phyloP scores from a whole-genome alignment of 176 grass and related monocot genomes.

The Oryza rufipogon region DNA sequence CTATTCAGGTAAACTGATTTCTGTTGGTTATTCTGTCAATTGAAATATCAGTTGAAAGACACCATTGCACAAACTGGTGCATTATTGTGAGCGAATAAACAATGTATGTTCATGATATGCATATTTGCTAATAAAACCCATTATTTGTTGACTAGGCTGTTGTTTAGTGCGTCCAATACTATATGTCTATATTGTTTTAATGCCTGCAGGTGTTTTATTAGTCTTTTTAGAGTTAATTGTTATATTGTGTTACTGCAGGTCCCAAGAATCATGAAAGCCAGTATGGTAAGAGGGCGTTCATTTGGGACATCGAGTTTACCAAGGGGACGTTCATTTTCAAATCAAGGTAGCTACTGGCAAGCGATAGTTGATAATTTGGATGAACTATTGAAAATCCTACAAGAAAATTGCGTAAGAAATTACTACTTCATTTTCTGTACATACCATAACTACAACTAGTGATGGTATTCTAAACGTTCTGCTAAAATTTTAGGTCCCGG shows the following conservation, averaged over 20 bases:
- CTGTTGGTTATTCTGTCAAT: slow-evolving; percentile 9
- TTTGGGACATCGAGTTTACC: slow-evolving; percentile 67
- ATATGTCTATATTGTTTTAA: slow-evolving; percentile 1
- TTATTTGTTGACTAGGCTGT: slow-evolving; percentile 28
- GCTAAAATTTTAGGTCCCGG: slow-evolving; percentile 69
- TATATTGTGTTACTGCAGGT: slow-evolving; percentile 59
- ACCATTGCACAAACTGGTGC: background rate
- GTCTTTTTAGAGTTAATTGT: slow-evolving; percentile 18
- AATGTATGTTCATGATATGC: slow-evolving; percentile 19
- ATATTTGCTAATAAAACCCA: slow-evolving; percentile 4
- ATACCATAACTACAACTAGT: slow-evolving; percentile 5
- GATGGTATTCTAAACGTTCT: slow-evolving; percentile 36
- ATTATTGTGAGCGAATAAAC: slow-evolving; percentile 18
- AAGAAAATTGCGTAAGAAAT: slow-evolving; percentile 81
- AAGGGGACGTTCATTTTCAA: slow-evolving; percentile 67
- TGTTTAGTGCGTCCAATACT: slow-evolving; percentile 5
- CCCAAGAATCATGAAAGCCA: slow-evolving; percentile 78
- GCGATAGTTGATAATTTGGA: slow-evolving; percentile 67
- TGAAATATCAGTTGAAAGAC: slow-evolving; percentile 7
- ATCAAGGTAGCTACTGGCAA: slow-evolving; percentile 78
- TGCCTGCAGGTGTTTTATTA: background rate
- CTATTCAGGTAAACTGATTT: slow-evolving; percentile 72
- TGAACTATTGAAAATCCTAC: slow-evolving; percentile 68
- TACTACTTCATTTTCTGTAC: slow-evolving; percentile 29
- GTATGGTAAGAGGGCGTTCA: slow-evolving; percentile 77